These are phyloP conservation scores for Helianthus tuberosus DNA, from an alignment of 129 eudicot species.

Conservation along the genomic window DNA sequence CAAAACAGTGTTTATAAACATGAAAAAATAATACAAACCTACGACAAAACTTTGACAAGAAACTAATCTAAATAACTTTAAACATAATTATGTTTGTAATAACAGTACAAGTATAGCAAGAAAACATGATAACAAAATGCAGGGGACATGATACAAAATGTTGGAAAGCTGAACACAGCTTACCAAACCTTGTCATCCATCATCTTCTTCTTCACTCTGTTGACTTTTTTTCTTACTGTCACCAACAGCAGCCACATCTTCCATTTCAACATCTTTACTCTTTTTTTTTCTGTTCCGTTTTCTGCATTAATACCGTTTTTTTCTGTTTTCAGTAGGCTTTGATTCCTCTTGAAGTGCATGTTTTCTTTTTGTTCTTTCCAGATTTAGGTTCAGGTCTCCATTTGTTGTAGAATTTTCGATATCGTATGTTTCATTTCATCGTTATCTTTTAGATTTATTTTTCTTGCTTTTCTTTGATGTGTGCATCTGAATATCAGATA, in stretches of 20 bases:
- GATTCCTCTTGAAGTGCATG: constrained; percentile 49
- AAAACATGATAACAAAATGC: constrained; percentile 24
- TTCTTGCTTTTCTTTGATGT: constrained; percentile 77
- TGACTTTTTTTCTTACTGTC: constrained; percentile 62
- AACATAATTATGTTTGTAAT: constrained; percentile 16
- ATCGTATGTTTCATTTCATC: constrained; percentile 49
- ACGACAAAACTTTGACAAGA: constrained; percentile 20
- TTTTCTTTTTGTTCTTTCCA: constrained; percentile 77
- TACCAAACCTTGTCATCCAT: not conserved
- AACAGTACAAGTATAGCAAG: constrained; percentile 12
- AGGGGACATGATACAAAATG: constrained; percentile 18
- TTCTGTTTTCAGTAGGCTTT: constrained; percentile 24
- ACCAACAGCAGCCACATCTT: constrained; percentile 44
- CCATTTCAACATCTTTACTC: constrained; percentile 52
- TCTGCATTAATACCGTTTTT: constrained; percentile 42
- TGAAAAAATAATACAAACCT: constrained; percentile 7
- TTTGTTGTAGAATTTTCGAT: constrained; percentile 44
- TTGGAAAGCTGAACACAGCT: constrained; percentile 11
- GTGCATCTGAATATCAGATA: constrained; percentile 19
- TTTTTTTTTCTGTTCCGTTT: constrained; percentile 63
- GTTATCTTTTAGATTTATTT: constrained; percentile 55
- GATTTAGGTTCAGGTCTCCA: constrained; percentile 49
- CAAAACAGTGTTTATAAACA: not conserved
- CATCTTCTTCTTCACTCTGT: constrained; percentile 33
- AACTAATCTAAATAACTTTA: constrained; percentile 20